These are phyloP conservation scores for Xylaria bambusicola DNA, from an alignment of 495 filamentous ascomycete genomes.

Conservation along the genomic window DNA sequence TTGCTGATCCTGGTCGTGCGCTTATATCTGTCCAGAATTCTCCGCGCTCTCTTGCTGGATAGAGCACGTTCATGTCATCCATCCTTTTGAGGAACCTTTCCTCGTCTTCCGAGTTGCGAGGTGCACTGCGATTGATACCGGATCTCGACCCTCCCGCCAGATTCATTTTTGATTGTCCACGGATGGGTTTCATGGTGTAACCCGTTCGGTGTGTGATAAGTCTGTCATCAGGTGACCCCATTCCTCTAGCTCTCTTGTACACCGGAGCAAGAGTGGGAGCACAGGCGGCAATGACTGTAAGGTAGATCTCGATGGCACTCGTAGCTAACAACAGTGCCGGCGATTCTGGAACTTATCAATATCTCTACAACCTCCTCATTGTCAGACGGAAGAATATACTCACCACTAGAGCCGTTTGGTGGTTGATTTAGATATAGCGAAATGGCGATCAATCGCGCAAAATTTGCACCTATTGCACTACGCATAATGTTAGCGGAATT, in stretches of 20 bases:
- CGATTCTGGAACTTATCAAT: conserved; percentile 7
- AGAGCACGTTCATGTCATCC: conserved; percentile 6
- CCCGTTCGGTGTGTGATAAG: conserved; percentile 6
- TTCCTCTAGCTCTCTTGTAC: conserved; percentile 1
- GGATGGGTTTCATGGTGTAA: conserved; percentile 7
- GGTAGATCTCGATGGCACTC: conserved; percentile 12
- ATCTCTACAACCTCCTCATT: neutral
- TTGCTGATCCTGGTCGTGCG: conserved; percentile 12
- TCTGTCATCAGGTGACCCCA: neutral
- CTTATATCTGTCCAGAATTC: conserved; percentile 19
- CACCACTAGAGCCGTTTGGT: conserved; percentile 7
- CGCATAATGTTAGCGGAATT: neutral
- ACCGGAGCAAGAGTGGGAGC: conserved; percentile 11
- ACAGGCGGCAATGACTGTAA: conserved; percentile 16
- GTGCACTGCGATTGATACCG: conserved; percentile 4
- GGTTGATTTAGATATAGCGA: conserved; percentile 1
- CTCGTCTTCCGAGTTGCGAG: conserved; percentile 19
- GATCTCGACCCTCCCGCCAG: neutral
- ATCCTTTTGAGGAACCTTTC: conserved; percentile 9
- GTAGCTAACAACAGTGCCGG: conserved; percentile 5
- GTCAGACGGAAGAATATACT: neutral
- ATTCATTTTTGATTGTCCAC: neutral
- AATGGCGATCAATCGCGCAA: conserved; percentile 9
- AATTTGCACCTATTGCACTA: conserved; percentile 4
- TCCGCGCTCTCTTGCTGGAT: conserved; percentile 14